Base-by-base conservation (phyloP, 1,284 basidiomycete species). In the Papiliotrema terrestris region DNA sequence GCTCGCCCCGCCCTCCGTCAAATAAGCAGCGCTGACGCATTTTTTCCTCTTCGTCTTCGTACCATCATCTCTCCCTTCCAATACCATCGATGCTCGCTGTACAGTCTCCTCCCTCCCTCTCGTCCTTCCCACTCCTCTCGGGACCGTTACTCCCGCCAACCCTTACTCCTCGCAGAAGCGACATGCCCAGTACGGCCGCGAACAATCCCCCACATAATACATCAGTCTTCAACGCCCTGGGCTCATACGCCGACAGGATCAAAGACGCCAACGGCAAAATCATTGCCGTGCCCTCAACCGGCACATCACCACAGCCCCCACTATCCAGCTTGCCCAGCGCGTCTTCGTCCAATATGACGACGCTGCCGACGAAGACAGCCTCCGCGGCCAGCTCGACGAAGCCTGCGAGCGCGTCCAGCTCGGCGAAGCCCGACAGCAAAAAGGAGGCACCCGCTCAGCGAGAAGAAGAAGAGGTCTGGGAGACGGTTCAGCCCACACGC, bases 201-300 rank as follows among this genome's bases (percentile, higher is more conserved):
- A 47, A 43, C 25, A 35, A 23, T 15, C 35, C 22, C 41, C 36
- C 54, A 47, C 41, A 45, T 61, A 57, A 43, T 26, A 60, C 63
- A 32, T 71, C 71, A 35, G 72, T 72, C 13, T 75, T 75, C 62
- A 67, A 72, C 49, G 69, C 72, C 13, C 67, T 74, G 8, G 73
- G 72, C 39, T 75, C 73, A 2, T 75, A 73, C 49, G 73, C 73
- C 55, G 73, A 73, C 51, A 56, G 68, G 19, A 74, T 70, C 57
- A 70, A 69, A 55, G 64, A 70, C 41, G 54, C 50, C 39, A 55
- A 59, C 49, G 60, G 62, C 8, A 62, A 58, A 23, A 9, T 20
- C 19, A 38, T 49, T 17, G 23, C 46, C 8, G 25, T 35, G 20
- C 32, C 13, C 8, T 19, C 51, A 19, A 8, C n/a, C 20, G 8